These are phyloP conservation scores for Sarocladiaceae sp. DNA, from an alignment of 2,329 filamentous ascomycete species.

Conservation along the genomic window DNA sequence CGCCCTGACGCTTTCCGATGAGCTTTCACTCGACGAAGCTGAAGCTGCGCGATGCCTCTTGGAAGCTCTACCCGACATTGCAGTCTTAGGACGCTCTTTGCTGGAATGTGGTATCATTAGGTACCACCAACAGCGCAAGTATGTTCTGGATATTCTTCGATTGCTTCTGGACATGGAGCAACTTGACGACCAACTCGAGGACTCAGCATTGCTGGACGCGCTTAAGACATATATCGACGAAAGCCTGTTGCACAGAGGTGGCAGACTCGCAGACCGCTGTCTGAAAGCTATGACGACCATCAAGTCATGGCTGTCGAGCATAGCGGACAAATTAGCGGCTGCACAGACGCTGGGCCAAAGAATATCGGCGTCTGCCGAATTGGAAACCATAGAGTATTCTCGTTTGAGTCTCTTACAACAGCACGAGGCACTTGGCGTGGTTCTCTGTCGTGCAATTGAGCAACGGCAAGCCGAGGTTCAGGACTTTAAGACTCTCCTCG, in stretches of 20 bases:
- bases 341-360: slow-evolving; percentile 68
- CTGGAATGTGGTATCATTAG: slow-evolving; percentile 78
- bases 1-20: slow-evolving; percentile 77
- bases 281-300: slow-evolving; percentile 75
- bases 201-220: slow-evolving; percentile 30
- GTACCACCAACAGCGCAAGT: slow-evolving; percentile 83
- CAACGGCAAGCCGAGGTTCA: slow-evolving; percentile 63
- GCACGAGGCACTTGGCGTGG: slow-evolving; percentile 82
- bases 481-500: slow-evolving; percentile 72
- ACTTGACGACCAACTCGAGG: slow-evolving; percentile 49
- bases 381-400: slow-evolving; percentile 78
- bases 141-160: slow-evolving; percentile 77
- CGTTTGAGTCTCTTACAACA: slow-evolving; percentile 77
- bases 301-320: slow-evolving; percentile 69
- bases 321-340: slow-evolving; percentile 73
- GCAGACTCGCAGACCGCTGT: slow-evolving; percentile 49
- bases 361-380: slow-evolving; percentile 53
- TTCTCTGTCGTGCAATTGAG: slow-evolving; percentile 74
- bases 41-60: slow-evolving; percentile 75
- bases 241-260: slow-evolving; percentile 40
- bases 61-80: slow-evolving; percentile 65
- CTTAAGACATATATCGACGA: slow-evolving; percentile 52
- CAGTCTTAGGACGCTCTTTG: slow-evolving; percentile 65
- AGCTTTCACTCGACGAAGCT: slow-evolving; percentile 84
- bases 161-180: slow-evolving; percentile 67